Base-by-base conservation (phyloP, 1,284 basidiomycete species). In the Tilletia horrida region DNA sequence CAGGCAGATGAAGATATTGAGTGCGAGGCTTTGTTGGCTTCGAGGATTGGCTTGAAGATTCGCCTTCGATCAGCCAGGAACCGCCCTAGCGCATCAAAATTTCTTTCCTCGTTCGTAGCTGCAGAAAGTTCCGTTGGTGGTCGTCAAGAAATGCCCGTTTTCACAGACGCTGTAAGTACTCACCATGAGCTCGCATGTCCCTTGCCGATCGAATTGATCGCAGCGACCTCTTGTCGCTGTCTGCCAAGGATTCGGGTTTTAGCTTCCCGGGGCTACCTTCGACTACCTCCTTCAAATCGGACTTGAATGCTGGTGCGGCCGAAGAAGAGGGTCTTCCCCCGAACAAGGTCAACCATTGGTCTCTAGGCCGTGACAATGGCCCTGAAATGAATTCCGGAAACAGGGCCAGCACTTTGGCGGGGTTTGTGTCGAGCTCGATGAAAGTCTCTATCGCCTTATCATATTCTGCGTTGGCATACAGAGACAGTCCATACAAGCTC, bases 361-460 rank as follows among this genome's bases (percentile, higher is more conserved):
- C 79, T 43, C 83, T 86, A 16, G 88, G 86, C 0, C 90, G 86
- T 14, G 88, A 85, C 13, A 97, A 83, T 40, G 90, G 85, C 3
- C 95, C 95, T 0, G 93, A 87, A 1, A 98, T 87, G 18, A 85
- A 85, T 59, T 90, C 86, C 0, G 93, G 91, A 81, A 91, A 98
- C 3, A 97, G 84, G 0, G 93, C 90, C 14, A 98, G 87, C 0
- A 98, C 91, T 77, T 94, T 92, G 1, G 93, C 92, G 0, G 95
- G 95, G 76, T 96, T 95, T 71, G 92, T 86, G 73, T 97, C 90
- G 55, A 95, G 87, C 50, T 90, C 87, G 63, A 94, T 87, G 81
- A 98, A 95, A 0, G 88, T 87, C 77, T 95, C 90, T 66, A 97
- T 89, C 0, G 95, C 94, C 16, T 85, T 83, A 69, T 90, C 88